Evolutionary conservation across 352 stramenopile genomes (phyloP).

Genomic region (Globisporangium mamillatum): DNA sequence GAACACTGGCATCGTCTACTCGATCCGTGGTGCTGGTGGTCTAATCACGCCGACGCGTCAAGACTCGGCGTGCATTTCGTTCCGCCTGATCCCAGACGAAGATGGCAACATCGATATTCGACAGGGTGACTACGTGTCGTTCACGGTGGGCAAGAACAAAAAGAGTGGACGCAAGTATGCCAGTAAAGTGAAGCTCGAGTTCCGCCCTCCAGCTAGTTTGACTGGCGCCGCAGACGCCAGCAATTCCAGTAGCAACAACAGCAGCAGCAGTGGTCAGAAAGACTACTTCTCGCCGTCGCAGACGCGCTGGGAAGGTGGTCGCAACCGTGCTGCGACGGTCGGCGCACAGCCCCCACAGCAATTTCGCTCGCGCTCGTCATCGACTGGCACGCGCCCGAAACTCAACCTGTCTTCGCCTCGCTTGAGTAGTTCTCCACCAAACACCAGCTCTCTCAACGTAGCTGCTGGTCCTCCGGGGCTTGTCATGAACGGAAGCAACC

Average conservation of each 20-base stretch:
- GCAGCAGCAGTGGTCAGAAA: slow-evolving; percentile 42
- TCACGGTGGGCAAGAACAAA: slow-evolving; percentile 89
- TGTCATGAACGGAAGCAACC: slow-evolving; percentile 41
- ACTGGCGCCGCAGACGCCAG: slow-evolving; percentile 27
- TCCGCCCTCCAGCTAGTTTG: slow-evolving; percentile 64
- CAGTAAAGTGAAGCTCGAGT: slow-evolving; percentile 88
- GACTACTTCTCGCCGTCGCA: slow-evolving; percentile 54
- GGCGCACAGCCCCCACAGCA: slow-evolving; percentile 34
- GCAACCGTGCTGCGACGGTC: slow-evolving; percentile 52
- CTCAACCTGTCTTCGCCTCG: slow-evolving; percentile 62
- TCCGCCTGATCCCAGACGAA: slow-evolving; percentile 85
- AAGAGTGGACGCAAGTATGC: slow-evolving; percentile 88
- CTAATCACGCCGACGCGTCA: slow-evolving; percentile 83
- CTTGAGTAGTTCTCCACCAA: slow-evolving; percentile 46
- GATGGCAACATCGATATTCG: slow-evolving; percentile 84
- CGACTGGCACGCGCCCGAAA: slow-evolving; percentile 55
- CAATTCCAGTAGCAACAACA: slow-evolving; percentile 12
- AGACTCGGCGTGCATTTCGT: slow-evolving; percentile 83
- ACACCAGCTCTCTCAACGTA: slow-evolving; percentile 19
- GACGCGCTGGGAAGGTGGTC: slow-evolving; percentile 49
- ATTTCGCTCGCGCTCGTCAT: slow-evolving; percentile 58
- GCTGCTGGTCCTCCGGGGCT: slow-evolving; percentile 38
- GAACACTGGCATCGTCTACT: slow-evolving; percentile 85
- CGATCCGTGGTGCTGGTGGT: slow-evolving; percentile 78
- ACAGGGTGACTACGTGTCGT: slow-evolving; percentile 85